phyloP scores from a whole-genome alignment of 345 rosid species.

The Hypericum androsaemum region DNA sequence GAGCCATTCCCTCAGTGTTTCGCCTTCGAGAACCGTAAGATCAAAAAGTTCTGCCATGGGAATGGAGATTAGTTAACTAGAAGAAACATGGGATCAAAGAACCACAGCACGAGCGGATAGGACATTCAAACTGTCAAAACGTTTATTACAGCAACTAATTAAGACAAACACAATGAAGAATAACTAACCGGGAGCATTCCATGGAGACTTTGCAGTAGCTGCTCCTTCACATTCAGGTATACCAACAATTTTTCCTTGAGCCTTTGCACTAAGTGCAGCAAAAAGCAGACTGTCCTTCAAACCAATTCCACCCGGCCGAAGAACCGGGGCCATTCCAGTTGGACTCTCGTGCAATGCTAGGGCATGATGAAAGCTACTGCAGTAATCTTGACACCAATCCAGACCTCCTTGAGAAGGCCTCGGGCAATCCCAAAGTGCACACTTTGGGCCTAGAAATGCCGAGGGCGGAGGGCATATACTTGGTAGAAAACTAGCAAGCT shows the following conservation, averaged over 20 bases:
- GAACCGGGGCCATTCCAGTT: slow-evolving; percentile 53
- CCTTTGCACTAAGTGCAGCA: slow-evolving; percentile 52
- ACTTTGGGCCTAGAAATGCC: slow-evolving; percentile 78
- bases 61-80: slow-evolving; percentile 11
- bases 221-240: slow-evolving; percentile 88
- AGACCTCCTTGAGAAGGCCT: slow-evolving; percentile 62
- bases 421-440: slow-evolving; percentile 90
- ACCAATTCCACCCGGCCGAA: slow-evolving; percentile 67
- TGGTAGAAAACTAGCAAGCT: slow-evolving; percentile 20
- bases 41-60: slow-evolving; percentile 59
- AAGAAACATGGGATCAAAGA: neutral
- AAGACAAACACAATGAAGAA: neutral
- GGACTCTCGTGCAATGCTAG: slow-evolving; percentile 54
- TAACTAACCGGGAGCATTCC: slow-evolving; percentile 69
- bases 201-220: slow-evolving; percentile 64
- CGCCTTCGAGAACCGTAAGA: slow-evolving; percentile 50
- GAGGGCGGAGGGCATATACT: slow-evolving; percentile 50
- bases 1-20: slow-evolving; percentile 76
- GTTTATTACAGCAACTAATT: slow-evolving; percentile 1
- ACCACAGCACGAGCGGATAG: neutral
- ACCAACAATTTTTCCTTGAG: slow-evolving; percentile 69
- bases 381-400: slow-evolving; percentile 48
- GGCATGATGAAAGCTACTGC: slow-evolving; percentile 63
- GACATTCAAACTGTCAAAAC: no score
- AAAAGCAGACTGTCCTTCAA: slow-evolving; percentile 63